Percentiles rank a stretch among this genome's conserved stretches.
These are phyloP conservation scores for Conticribra weissflogii DNA, from an alignment of 108 stramenopile genomes.

Conservation along the genomic window DNA sequence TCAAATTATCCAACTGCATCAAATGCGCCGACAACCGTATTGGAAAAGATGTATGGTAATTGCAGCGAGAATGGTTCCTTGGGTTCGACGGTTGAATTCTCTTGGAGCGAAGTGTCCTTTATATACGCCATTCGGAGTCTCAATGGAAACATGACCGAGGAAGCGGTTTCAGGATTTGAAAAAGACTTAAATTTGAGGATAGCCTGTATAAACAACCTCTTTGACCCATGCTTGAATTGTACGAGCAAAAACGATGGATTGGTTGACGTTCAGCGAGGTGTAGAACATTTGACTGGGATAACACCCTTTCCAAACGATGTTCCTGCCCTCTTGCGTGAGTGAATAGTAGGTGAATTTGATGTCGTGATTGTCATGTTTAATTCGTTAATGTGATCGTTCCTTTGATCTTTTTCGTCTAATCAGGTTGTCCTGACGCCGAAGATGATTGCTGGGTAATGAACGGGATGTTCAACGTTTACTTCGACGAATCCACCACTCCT, in stretches of 20 bases:
- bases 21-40: too few relatives aligned
- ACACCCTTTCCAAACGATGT: not conserved
- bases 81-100: not conserved
- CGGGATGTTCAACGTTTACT: not conserved
- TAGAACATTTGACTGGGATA: not conserved
- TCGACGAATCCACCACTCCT: not conserved
- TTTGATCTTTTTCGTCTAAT: not conserved
- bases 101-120: not conserved
- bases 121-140: not conserved
- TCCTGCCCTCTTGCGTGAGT: not conserved
- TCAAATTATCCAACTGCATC: too few relatives aligned
- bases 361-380: too few relatives aligned
- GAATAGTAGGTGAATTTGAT: not conserved
- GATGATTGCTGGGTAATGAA: not conserved
- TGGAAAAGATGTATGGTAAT: too few relatives aligned
- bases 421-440: not conserved
- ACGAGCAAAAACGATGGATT: not conserved
- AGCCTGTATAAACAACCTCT: not conserved
- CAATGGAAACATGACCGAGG: not conserved
- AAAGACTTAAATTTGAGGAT: not conserved
- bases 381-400: not conserved
- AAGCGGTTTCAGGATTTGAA: not conserved
- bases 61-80: not conserved
- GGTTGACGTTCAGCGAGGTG: not conserved
- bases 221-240: not conserved